phyloP scores from a whole-genome alignment of 108 stramenopile genomes.

The Fragilaria radians region DNA sequence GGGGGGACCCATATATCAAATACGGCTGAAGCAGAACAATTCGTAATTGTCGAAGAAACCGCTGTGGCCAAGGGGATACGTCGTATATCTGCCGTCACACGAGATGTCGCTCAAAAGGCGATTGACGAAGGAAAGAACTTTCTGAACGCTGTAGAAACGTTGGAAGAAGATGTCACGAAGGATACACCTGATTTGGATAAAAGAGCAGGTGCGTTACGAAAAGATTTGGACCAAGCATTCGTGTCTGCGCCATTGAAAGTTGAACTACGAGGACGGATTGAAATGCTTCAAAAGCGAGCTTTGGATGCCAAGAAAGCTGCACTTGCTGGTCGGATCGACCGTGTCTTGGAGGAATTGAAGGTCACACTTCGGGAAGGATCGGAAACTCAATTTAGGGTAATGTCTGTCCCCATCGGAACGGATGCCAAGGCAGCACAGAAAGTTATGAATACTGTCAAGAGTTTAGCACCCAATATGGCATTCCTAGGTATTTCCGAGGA shows the following conservation, averaged over 20 bases:
- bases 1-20: constrained; percentile 98
- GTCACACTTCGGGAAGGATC: constrained; percentile 32
- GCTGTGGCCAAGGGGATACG: constrained; percentile 99
- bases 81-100: constrained; percentile 90
- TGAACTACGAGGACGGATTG: constrained; percentile 67
- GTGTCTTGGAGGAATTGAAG: constrained; percentile 48
- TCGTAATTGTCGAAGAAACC: constrained; percentile 90
- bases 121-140: constrained; percentile 61
- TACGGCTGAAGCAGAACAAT: constrained; percentile 89
- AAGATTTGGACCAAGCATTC: constrained; percentile 66
- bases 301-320: constrained; percentile 77
- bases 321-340: constrained; percentile 59
- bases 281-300: constrained; percentile 77
- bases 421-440: constrained; percentile 92
- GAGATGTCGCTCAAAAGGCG: constrained; percentile 79
- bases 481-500: constrained; percentile 78
- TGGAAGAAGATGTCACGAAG: constrained; percentile 37
- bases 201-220: constrained; percentile 71
- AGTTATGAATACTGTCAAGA: constrained; percentile 82
- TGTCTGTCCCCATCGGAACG: constrained; percentile 85
- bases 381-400: constrained; percentile 37
- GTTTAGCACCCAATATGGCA: constrained; percentile 70
- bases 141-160: constrained; percentile 31
- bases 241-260: constrained; percentile 80
- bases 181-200: constrained; percentile 63